Base-by-base conservation (phyloP, 176 grass and related monocot species). In the Zoysia japonica region DNA sequence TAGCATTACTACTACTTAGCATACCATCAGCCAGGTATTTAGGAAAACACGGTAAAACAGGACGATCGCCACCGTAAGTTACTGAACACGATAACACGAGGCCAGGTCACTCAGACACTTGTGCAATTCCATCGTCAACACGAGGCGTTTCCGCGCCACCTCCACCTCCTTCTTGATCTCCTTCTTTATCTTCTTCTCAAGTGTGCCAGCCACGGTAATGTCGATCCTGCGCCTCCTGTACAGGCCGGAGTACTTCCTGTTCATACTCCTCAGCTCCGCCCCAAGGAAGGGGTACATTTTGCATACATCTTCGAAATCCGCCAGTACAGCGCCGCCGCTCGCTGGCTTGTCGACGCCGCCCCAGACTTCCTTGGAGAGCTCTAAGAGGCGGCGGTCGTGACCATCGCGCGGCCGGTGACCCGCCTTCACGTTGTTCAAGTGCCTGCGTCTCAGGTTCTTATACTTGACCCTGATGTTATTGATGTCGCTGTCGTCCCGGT, bases 121-220 rank as follows among this genome's bases (percentile, higher is more conserved):
- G 59, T 47, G 40, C 10, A 4, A 16, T 39, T 61, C 6, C 2
- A 82, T 28, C 28, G 28, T 28, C 28, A 28, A 28, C 28, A 28
- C 28, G 28, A 28, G 28, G 28, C 28, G 28, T 28, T 28, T 28
- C 28, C 28, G 28, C 28, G 28, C 14, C 35, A 72, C 15, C 0
- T 2, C 78, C 3, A 78, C 53, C 67, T 81, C 60, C 19, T 0
- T 3, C 16, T 56, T 3, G 68, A 53, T 78, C 14, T 62, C 77
- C 72, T 47, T 92, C 84, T 90, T 95, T 60, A 95, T 61, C 87
- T 85, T 90, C 28, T 15, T 20, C 17, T 95, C 78, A 70, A 95
- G 47, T 0, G 5, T 2, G 3, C 15, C 72, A 15, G 87, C 92
- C 77, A 83, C 85, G 2, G 49, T 45, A 2, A 80, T 70, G 0